These are phyloP conservation scores for Sporothrix pallida DNA, from an alignment of 2,329 filamentous ascomycete species.

Conservation along the genomic window DNA sequence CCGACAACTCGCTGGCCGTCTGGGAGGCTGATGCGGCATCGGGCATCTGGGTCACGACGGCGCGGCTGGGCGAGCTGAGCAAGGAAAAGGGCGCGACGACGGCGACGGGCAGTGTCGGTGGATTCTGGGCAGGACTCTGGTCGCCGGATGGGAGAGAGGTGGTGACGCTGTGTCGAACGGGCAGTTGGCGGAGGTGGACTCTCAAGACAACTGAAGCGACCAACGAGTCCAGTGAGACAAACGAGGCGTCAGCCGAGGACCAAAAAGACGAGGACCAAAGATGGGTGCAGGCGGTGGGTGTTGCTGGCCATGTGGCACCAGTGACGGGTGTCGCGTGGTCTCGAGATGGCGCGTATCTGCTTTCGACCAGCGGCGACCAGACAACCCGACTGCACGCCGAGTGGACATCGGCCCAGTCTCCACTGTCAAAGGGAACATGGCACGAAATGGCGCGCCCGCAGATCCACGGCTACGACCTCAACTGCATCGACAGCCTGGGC, in stretches of 20 bases:
- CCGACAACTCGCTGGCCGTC: slow-evolving; percentile 91
- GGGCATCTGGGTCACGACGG: slow-evolving; percentile 88
- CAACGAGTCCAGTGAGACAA: not conserved
- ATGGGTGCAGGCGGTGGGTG: slow-evolving; percentile 78
- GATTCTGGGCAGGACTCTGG: slow-evolving; percentile 97
- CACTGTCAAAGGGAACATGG: slow-evolving; percentile 64
- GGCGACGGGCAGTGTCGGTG: slow-evolving; percentile 92
- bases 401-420: slow-evolving; percentile 59
- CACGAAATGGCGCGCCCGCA: slow-evolving; percentile 95
- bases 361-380: slow-evolving; percentile 90
- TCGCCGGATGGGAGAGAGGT: slow-evolving; percentile 74
- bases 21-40: slow-evolving; percentile 86
- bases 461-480: slow-evolving; percentile 97
- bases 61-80: slow-evolving; percentile 90
- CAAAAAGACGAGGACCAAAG: slow-evolving; percentile 58
- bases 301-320: slow-evolving; percentile 82
- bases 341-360: slow-evolving; percentile 77
- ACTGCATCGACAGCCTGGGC: slow-evolving; percentile 83
- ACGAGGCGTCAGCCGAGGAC: slow-evolving; percentile 55
- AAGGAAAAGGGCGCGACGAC: slow-evolving; percentile 94
- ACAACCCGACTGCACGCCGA: slow-evolving; percentile 85
- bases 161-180: slow-evolving; percentile 84
- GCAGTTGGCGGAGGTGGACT: slow-evolving; percentile 87
- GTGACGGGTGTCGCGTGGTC: slow-evolving; percentile 88
- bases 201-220: not conserved